A percentile compares a stretch with the other conserved stretches of the same genome.
Conservation (phyloP, 2,329 filamentous ascomycete genomes). For the Ophiosphaerella herpotricha region DNA sequence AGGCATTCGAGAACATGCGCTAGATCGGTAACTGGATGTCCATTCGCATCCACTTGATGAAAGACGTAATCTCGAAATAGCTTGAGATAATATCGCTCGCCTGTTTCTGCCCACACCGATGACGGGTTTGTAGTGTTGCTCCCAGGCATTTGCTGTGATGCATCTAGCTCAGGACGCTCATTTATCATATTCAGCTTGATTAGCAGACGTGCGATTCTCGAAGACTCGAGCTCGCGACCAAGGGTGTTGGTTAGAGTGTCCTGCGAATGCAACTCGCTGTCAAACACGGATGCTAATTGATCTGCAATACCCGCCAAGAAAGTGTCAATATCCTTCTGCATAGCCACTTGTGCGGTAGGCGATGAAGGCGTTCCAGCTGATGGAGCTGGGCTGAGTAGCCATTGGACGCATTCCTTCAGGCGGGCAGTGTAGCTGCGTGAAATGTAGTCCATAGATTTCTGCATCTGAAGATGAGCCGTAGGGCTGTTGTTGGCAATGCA, state of each 20-base stretch:
- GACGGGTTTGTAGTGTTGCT: conserved; percentile 34
- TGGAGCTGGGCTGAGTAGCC: conserved; percentile 70
- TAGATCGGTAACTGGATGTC: conserved; percentile 81
- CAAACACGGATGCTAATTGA: conserved; percentile 75
- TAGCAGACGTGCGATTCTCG: conserved; percentile 76
- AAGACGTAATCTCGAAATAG: conserved; percentile 97
- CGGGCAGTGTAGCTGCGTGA: conserved; percentile 76
- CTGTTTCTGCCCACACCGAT: conserved; percentile 82
- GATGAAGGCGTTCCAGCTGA: conserved; percentile 33
- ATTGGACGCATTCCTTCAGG: conserved; percentile 77
- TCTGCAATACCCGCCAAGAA: conserved; percentile 79
- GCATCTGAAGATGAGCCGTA: conserved; percentile 64
- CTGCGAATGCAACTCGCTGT: conserved; percentile 76
- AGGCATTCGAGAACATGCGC: conserved; percentile 85
- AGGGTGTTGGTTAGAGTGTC: conserved; percentile 76
- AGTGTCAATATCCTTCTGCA: conserved; percentile 74
- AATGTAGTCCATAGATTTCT: conserved; percentile 76
- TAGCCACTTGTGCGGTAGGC: conserved; percentile 26
- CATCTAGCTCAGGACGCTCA: conserved; percentile 84
- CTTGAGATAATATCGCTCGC: conserved; percentile 89
- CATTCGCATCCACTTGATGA: conserved; percentile 87
- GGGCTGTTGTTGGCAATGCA: conserved; percentile 73
- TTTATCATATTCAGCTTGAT: conserved; percentile 87
- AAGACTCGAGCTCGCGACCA: conserved; percentile 85
- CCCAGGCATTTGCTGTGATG: conserved; percentile 57